Conservation (phyloP, 176 grass and related monocot genomes). For the Elaeis guineensis region DNA sequence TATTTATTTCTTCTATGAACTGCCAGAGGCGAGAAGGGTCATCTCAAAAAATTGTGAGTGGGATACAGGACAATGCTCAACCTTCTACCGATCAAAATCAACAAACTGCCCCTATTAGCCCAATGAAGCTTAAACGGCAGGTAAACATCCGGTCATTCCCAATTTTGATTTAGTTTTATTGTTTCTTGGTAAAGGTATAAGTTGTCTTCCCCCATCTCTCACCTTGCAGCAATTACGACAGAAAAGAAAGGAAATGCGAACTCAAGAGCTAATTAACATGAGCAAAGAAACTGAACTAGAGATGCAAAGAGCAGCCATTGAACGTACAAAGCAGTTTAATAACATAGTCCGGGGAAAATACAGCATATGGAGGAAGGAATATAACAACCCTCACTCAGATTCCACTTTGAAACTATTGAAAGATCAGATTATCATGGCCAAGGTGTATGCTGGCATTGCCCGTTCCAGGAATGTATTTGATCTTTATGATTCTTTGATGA, state of each 20-base stretch:
- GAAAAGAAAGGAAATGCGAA: slow-evolving; percentile 49
- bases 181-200: background rate
- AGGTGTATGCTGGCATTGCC: slow-evolving; percentile 65
- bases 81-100: slow-evolving; percentile 20
- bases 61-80: slow-evolving; percentile 17
- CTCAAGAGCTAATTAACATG: slow-evolving; percentile 47
- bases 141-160: slow-evolving; percentile 4
- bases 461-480: slow-evolving; percentile 46
- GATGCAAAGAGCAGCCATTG: slow-evolving; percentile 35
- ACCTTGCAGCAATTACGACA: slow-evolving; percentile 43
- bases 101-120: slow-evolving; percentile 15
- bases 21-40: background rate
- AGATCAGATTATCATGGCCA: slow-evolving; percentile 87
- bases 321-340: slow-evolving; percentile 44
- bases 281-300: slow-evolving; percentile 46
- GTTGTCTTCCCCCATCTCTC: background rate
- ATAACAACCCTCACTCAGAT: slow-evolving; percentile 40
- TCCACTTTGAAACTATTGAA: slow-evolving; percentile 59
- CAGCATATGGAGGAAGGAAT: slow-evolving; percentile 69
- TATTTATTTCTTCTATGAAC: background rate
- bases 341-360: slow-evolving; percentile 51
- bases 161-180: background rate
- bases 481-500: slow-evolving; percentile 50
- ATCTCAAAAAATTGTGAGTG: slow-evolving; percentile 8
- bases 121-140: slow-evolving; percentile 56